Percentiles rank a stretch among this genome's conserved stretches.
Evolutionary conservation across 1,284 basidiomycete species (phyloP).

Genomic region (Abortiporus biennis): DNA sequence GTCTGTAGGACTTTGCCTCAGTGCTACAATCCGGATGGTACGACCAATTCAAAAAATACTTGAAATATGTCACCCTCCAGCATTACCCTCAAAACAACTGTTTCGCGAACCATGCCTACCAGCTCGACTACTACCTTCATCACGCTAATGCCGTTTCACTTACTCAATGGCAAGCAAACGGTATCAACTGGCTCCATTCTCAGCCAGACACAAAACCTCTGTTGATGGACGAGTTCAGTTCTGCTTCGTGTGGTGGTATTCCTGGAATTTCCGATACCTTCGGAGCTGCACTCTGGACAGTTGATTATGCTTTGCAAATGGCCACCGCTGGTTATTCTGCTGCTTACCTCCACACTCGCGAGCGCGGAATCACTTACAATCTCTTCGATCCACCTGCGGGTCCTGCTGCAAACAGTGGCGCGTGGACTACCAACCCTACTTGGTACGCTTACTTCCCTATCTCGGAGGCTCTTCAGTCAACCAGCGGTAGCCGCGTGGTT

Average conservation of each 20-base stretch:
- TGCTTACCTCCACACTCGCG: constrained; percentile 45
- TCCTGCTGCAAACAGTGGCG: constrained; percentile 27
- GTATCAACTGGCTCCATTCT: constrained; percentile 21
- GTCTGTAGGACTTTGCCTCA: constrained; percentile 29
- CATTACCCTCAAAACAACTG: constrained; percentile 26
- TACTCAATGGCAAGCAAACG: constrained; percentile 38
- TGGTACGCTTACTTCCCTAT: constrained; percentile 56
- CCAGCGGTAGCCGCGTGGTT: constrained; percentile 39
- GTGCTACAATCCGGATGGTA: constrained; percentile 39
- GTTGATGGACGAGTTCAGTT: constrained; percentile 64
- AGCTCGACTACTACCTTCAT: constrained; percentile 24
- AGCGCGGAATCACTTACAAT: constrained; percentile 45
- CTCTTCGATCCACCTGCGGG: constrained; percentile 36
- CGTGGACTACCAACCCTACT: constrained; percentile 45
- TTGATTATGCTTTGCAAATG: constrained; percentile 47
- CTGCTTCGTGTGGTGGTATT: constrained; percentile 60
- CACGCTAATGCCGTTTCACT: constrained; percentile 27
- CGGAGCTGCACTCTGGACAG: constrained; percentile 54
- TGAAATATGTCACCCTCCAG: constrained; percentile 41
- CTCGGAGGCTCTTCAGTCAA: constrained; percentile 43
- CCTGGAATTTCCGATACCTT: constrained; percentile 57
- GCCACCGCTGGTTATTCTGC: constrained; percentile 41
- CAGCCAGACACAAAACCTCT: constrained; percentile 30
- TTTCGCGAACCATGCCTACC: constrained; percentile 17
- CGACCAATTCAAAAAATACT: constrained; percentile 26